Evolutionary conservation across 805 yeast genomes (phyloP).

Genomic region (Cyberlindnera suaveolens): DNA sequence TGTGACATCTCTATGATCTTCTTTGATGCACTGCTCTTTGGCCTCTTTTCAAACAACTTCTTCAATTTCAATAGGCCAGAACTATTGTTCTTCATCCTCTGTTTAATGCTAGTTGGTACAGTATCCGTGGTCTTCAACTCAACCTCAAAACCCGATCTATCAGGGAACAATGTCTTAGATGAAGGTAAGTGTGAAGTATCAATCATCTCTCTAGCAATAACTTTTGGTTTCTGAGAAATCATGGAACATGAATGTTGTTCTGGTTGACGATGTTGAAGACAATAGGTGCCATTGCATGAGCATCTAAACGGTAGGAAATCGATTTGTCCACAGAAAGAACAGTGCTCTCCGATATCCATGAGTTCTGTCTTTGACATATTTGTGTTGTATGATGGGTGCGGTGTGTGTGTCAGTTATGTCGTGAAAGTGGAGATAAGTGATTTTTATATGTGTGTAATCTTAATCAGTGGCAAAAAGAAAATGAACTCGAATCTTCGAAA

Average conservation of each 20-base stretch:
- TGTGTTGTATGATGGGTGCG: too few relatives aligned
- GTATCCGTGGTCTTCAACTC: conserved; percentile 15
- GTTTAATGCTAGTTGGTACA: conserved; percentile 11
- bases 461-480: too few relatives aligned
- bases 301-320: conserved; percentile 26
- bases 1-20: conserved; percentile 16
- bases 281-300: conserved; percentile 18
- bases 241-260: conserved; percentile 19
- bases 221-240: not conserved
- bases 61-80: conserved; percentile 18
- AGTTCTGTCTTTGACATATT: conserved; percentile 21
- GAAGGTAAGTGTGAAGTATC: conserved; percentile 21
- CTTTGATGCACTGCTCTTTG: conserved; percentile 14
- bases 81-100: conserved; percentile 1
- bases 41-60: conserved; percentile 12
- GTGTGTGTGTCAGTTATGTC: too few relatives aligned
- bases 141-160: conserved; percentile 17
- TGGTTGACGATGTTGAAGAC: conserved; percentile 20
- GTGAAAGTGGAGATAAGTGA: too few relatives aligned
- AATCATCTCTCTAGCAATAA: conserved; percentile 3
- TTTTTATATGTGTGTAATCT: too few relatives aligned
- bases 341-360: conserved; percentile 27
- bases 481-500: too few relatives aligned
- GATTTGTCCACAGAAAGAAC: conserved; percentile 24
- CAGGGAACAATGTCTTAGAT: conserved; percentile 21